These are phyloP conservation scores for Panicum virgatum DNA, from an alignment of 202 grass and related monocot species.

Conservation along the genomic window DNA sequence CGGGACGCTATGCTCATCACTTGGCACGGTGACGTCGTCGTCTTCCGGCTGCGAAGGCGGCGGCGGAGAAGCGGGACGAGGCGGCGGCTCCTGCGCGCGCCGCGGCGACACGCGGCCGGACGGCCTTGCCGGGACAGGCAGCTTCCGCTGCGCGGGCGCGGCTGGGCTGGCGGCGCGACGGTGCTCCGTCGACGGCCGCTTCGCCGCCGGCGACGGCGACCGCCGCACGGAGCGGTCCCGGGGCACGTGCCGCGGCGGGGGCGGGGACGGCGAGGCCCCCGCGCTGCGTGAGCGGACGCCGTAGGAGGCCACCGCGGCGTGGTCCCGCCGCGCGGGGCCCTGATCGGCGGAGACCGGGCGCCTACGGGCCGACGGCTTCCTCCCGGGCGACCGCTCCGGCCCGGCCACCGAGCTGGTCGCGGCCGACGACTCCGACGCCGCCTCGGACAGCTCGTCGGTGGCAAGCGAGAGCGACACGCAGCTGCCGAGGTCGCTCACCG, in stretches of 20 bases:
- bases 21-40: background rate
- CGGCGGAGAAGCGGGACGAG: background rate
- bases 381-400: constrained; percentile 46
- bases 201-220: constrained; percentile 70
- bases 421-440: constrained; percentile 50
- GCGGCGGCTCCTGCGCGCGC: constrained; percentile 12
- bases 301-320: constrained; percentile 32
- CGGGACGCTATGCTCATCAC: background rate
- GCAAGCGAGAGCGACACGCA: constrained; percentile 53
- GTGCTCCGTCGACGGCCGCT: constrained; percentile 21
- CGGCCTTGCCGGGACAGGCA: constrained; percentile 32
- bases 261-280: constrained; percentile 54
- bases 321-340: constrained; percentile 29
- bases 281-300: constrained; percentile 63
- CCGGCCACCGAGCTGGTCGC: constrained; percentile 39
- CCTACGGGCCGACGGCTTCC: constrained; percentile 22
- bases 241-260: constrained; percentile 33
- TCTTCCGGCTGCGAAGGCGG: constrained; percentile 28
- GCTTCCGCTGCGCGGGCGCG: constrained; percentile 34
- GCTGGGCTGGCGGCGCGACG: constrained; percentile 21
- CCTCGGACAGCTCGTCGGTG: constrained; percentile 48
- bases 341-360: constrained; percentile 59
- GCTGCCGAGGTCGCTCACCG: constrained; percentile 52
- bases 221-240: constrained; percentile 66
- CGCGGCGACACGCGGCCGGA: constrained; percentile 9